Evolutionary conservation across 1,284 basidiomycete genomes (phyloP), one percentile per base, ranked within the genome.

Genomic region (Trichosporon asahii): DNA sequence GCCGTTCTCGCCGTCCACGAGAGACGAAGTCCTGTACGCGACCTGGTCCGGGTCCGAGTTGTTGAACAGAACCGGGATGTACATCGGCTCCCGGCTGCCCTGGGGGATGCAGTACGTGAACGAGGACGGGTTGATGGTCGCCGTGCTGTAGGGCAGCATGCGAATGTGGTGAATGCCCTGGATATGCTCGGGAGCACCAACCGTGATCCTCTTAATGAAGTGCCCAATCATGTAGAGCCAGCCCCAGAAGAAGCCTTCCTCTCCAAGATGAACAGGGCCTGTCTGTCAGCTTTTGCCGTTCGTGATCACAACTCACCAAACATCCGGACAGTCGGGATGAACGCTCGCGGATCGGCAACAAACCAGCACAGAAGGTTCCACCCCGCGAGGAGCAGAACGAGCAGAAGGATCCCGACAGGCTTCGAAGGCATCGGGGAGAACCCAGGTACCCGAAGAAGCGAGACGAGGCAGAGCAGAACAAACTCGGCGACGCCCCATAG

Each of bases 41-140:
- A 98, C 84, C 69, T 87, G 86, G 14, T 87, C 86, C 0, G 93
- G 89, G n/a, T 87, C 86, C 2, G 95, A 95, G 83, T 97, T 96
- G 86, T 97, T 98, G 80, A 98, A 88, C 31, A 97, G 85, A 35
- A 84, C 74, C 11, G 83, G 82, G 61, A 84, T 77, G 68, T 79
- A 79, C 0, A 83, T 76, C 9, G 80, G 77, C 44, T 80, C 74
- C 14, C 68, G 65, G 8, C 72, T 70, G 60, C 78, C 77, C 1
- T 79, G 78, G 3, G 80, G 79, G 4, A 84, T 75, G 69, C 83
- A 84, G 70, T 81, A 84, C 0, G 80, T 77, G 33, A 83, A 74
- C 0, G 79, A 80, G 53, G 81, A 74, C n/a, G 83, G 83, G 69
- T 84, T 84, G 67, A 82, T 77, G 0, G 79, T 79, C 2, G 80